phyloP scores from a whole-genome alignment of 768 basidiomycete species.

The Pulveroboletus sp. region DNA sequence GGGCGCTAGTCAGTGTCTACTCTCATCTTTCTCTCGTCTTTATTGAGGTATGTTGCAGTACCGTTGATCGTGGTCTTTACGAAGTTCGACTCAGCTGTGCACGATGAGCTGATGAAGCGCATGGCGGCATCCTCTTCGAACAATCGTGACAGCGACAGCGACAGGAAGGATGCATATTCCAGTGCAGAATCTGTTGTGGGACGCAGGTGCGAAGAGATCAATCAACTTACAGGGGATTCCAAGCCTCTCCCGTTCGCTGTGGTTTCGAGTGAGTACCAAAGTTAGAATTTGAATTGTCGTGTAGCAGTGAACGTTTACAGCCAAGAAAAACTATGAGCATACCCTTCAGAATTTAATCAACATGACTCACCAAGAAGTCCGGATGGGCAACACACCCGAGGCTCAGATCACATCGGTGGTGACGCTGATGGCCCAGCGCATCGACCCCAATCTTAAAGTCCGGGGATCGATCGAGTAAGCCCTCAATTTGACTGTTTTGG shows the following conservation, averaged over 20 bases:
- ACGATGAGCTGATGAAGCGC: not conserved
- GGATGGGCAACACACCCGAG: not conserved
- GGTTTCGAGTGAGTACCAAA: no score
- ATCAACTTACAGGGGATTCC: not conserved
- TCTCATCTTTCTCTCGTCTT: not conserved
- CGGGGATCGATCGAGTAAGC: not conserved
- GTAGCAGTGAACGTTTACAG: not conserved
- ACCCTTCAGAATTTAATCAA: not conserved
- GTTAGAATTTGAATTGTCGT: not conserved
- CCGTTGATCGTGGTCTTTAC: not conserved
- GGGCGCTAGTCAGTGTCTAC: not conserved
- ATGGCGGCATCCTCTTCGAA: no score
- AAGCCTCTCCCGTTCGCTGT: no score
- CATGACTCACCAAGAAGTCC: not conserved
- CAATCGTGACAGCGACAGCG: not conserved
- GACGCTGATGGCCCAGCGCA: not conserved
- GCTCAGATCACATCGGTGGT: not conserved
- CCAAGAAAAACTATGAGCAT: not conserved
- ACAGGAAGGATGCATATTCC: not conserved
- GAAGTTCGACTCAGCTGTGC: not conserved
- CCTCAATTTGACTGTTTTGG: not conserved
- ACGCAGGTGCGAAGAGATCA: not conserved
- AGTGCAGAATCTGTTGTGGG: not conserved
- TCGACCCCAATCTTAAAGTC: not conserved
- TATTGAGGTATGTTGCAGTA: not conserved